Conservation (phyloP, 140 eudicot species). For the Ambrosia hybrid region DNA sequence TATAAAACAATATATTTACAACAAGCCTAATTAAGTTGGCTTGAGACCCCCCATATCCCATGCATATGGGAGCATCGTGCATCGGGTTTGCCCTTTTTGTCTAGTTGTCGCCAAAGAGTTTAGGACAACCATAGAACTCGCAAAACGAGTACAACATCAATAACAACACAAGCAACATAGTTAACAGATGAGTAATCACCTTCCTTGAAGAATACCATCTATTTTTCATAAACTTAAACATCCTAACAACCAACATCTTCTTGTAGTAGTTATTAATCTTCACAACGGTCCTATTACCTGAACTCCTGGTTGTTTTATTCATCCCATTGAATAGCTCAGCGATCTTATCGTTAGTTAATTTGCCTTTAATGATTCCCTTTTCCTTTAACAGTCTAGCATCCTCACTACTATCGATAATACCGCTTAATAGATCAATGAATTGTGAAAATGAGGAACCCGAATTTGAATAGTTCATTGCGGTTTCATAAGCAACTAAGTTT, state of each 20-base stretch:
- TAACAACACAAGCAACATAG: constrained; percentile 27
- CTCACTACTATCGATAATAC: constrained; percentile 43
- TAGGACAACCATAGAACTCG: constrained; percentile 43
- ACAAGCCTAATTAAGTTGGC: too few species aligned
- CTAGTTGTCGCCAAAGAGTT: constrained; percentile 22
- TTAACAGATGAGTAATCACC: constrained; percentile 18
- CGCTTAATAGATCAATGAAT: constrained; percentile 47
- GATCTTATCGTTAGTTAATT: constrained; percentile 30
- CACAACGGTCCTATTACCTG: constrained; percentile 3
- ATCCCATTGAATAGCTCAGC: constrained; percentile 47
- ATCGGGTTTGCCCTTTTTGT: background rate
- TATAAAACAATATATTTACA: background rate
- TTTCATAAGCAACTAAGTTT: constrained; percentile 55
- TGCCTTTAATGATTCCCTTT: constrained; percentile 34
- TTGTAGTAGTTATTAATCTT: constrained; percentile 35
- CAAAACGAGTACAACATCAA: constrained; percentile 40
- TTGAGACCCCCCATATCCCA: too few species aligned
- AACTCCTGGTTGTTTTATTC: constrained; percentile 28
- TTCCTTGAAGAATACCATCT: constrained; percentile 30
- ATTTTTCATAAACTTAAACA: constrained; percentile 20
- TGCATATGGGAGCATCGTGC: too few species aligned
- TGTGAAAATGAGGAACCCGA: constrained; percentile 27
- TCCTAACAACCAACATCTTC: constrained; percentile 31
- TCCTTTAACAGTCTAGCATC: constrained; percentile 45
- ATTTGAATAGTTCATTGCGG: constrained; percentile 23